A percentile compares a stretch with the other conserved stretches of the same genome.
phyloP scores from a whole-genome alignment of 495 filamentous ascomycete genomes.

The Aspergillus indologenus region DNA sequence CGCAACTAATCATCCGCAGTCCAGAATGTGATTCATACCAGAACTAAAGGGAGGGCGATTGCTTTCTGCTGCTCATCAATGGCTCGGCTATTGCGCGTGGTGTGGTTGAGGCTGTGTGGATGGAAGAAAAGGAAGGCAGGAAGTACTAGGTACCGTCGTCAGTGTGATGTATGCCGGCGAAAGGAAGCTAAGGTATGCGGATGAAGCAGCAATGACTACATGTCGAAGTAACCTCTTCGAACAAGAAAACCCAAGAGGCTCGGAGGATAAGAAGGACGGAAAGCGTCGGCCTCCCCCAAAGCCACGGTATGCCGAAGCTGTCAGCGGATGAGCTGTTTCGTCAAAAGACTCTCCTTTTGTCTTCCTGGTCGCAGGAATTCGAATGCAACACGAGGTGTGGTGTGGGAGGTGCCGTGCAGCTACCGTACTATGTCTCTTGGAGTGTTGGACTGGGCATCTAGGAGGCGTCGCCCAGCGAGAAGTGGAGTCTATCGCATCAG shows the following conservation, averaged over 20 bases:
- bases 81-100: neutral
- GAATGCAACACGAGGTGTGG: neutral
- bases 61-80: neutral
- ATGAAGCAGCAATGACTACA: neutral
- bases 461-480: neutral
- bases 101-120: no score
- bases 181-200: neutral
- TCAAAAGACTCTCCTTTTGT: neutral
- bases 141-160: neutral
- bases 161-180: conserved; percentile 1
- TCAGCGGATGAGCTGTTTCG: neutral
- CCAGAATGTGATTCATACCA: neutral
- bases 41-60: neutral
- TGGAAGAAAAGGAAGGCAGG: no score
- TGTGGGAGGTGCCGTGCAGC: no score
- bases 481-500: neutral
- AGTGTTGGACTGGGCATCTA: no score
- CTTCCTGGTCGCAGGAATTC: neutral
- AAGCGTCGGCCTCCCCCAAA: neutral
- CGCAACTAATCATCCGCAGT: neutral
- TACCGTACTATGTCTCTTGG: neutral
- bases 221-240: neutral
- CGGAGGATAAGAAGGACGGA: neutral
- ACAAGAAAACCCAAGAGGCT: neutral
- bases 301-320: conserved; percentile 7